Percentiles rank a stretch among this genome's conserved stretches.
phyloP scores from a whole-genome alignment of 2,329 filamentous ascomycete genomes.

The Neofusicoccum kwambonambiense region DNA sequence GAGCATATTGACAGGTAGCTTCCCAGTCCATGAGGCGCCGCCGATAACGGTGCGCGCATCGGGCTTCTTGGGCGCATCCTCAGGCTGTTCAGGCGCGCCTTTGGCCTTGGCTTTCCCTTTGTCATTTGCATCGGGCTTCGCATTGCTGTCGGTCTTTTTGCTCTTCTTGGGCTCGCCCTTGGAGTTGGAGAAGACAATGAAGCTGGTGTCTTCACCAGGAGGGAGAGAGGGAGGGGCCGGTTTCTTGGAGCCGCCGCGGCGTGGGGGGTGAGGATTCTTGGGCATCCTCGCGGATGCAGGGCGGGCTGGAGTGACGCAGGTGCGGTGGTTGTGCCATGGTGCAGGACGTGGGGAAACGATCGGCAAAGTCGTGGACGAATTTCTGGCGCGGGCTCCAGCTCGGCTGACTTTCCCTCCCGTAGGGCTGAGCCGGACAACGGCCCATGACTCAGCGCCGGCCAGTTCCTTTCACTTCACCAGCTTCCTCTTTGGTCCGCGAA shows the following conservation, averaged over 20 bases:
- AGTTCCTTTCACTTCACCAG: background rate
- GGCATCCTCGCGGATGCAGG: constrained; percentile 38
- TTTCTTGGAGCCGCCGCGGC: constrained; percentile 41
- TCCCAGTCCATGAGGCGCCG: constrained; percentile 95
- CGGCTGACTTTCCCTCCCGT: constrained; percentile 6
- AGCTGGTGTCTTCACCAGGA: constrained; percentile 46
- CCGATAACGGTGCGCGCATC: constrained; percentile 77
- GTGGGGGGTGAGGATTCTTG: constrained; percentile 50
- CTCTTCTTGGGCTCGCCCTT: constrained; percentile 41
- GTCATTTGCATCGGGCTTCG: constrained; percentile 20
- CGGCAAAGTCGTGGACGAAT: constrained; percentile 4
- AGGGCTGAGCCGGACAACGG: constrained; percentile 9
- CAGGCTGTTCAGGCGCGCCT: constrained; percentile 26
- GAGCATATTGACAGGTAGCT: constrained; percentile 88
- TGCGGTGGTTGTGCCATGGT: constrained; percentile 13
- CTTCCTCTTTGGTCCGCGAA: background rate
- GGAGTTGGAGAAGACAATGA: constrained; percentile 49
- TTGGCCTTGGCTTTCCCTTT: constrained; percentile 39
- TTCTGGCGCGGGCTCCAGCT: constrained; percentile 9
- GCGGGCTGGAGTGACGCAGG: background rate
- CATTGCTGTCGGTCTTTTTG: constrained; percentile 30
- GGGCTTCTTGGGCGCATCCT: constrained; percentile 56
- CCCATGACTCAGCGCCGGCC: background rate
- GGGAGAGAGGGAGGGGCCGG: constrained; percentile 17
- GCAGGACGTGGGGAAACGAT: constrained; percentile 11